Evolutionary conservation across 2,329 filamentous ascomycete species (phyloP), one percentile per base, ranked within the genome.

Genomic region (Colletotrichum scovillei): DNA sequence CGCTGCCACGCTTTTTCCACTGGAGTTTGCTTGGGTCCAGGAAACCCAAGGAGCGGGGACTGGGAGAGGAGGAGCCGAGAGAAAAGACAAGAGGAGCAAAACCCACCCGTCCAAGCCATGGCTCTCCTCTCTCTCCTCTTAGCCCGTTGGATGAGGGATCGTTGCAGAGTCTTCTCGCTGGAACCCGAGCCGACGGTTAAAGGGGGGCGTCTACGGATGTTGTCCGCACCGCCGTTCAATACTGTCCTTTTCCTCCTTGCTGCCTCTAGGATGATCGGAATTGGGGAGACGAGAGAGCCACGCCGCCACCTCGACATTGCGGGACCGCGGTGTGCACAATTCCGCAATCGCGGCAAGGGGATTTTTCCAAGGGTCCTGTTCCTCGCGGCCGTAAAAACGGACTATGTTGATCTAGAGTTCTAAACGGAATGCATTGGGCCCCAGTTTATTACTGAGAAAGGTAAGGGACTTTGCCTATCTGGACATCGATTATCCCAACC

Each of bases 311-410:
- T 65, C 66, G 9, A 55, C 66, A 56, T 60, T 60, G 16, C 35
- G 42, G 58, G 38, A 69, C 69, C 52, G 65, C 64, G 56, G 22
- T 22, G 52, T 62, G 69, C 69, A 68, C 57, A 62, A 67, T 26
- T 42, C 56, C 49, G 22, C 30, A 32, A 63, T 49, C 49, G 62
- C 68, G 68, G 68, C 55, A 26, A 62, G 35, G 42, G 42, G 3
- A 35, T 16, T 5, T 5, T 19, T 5, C 11, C 16, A 53, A 53
- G n/a, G 42, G 42, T 63, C 28, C 38, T 3, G 38, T 42, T 16
- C 38, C 16, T 49, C 19, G 42, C 42, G 46, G 62, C 59, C 42
- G 30, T 55, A 38, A 63, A 30, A 19, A 24, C 60, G 30, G 30
- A 32, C 30, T 11, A 32, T 32, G 22, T 35, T 38, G 28, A n/a